Base-by-base conservation (phyloP, 2,329 filamentous ascomycete genomes). In the Raffaelea ambrosiae region DNA sequence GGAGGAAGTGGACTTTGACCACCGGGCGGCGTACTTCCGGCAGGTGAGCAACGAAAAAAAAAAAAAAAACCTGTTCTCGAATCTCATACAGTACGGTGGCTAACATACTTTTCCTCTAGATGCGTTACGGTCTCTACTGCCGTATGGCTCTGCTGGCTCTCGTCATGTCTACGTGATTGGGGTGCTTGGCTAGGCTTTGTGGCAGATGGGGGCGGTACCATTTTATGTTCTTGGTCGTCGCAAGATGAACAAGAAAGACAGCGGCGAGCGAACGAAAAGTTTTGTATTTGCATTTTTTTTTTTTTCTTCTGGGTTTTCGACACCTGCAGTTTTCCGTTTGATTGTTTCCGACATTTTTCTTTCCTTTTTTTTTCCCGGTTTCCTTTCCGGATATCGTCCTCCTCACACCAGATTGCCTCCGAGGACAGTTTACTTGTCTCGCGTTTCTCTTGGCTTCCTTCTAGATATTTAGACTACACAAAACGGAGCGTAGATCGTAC, bases 1-100 rank as follows among this genome's bases (percentile, higher is more conserved):
- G 31, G 88, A 94, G 69, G 93, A 98, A 72, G 89, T 98, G 43
- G 93, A 98, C 68, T 95, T 94, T 70, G 93, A 98, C 71, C 88
- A 94, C 64, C 75, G 93, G 58, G 93, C 93, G 50, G 91, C 93
- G 48, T 98, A 98, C 73, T 98, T 98, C 71, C 83, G 93, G 86
- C 93, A 98, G 86, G 91, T 95, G 71, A 81, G 86, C 77, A 52
- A 20, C 45, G 19, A 20, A 38, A 19, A 38, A 9, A 19, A 38
- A n/a, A 14, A 38, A 38, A 38, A 16, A 19, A 38, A n/a, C 7
- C 35, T 38, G 18, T 9, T n/a, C n/a, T n/a, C n/a, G n/a, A n/a
- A n/a, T n/a, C n/a, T n/a, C n/a, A n/a, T n/a, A n/a, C n/a, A n/a
- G n/a, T n/a, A n/a, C n/a, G n/a, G n/a, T n/a, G n/a, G 55, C 73